Conservation (phyloP, 2,329 filamentous ascomycete species). For the Triangularia verruculosa region DNA sequence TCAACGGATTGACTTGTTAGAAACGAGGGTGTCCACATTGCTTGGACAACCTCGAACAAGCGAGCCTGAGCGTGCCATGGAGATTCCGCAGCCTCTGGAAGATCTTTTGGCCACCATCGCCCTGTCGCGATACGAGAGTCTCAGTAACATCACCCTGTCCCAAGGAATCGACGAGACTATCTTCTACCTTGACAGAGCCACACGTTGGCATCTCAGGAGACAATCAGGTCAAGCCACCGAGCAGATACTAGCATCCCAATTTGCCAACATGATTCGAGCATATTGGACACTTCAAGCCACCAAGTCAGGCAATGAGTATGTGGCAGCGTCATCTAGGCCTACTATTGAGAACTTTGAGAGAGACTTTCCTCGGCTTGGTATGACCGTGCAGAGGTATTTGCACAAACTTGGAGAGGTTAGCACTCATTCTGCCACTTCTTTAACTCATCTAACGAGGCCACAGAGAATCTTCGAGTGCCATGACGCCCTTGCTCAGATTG, state of each 20-base stretch:
- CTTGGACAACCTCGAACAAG: neutral
- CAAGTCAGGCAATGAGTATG: conserved; percentile 4
- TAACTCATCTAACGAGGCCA: neutral
- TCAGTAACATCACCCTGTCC: neutral
- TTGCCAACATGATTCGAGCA: conserved; percentile 8
- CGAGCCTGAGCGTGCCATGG: neutral
- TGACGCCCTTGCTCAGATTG: neutral
- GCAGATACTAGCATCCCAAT: neutral
- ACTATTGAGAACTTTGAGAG: conserved; percentile 6
- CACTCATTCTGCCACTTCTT: neutral
- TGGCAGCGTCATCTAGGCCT: neutral
- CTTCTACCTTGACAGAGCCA: conserved; percentile 17
- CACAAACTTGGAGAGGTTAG: conserved; percentile 13
- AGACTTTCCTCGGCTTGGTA: conserved; percentile 10
- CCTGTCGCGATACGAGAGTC: neutral
- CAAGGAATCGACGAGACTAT: conserved; percentile 12
- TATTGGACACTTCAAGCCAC: conserved; percentile 13
- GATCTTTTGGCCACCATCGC: neutral
- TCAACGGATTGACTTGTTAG: neutral
- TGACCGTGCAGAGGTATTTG: conserved; percentile 12
- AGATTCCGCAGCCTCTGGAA: neutral
- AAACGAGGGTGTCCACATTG: neutral
- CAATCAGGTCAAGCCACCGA: neutral
- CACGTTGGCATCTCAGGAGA: conserved; percentile 6
- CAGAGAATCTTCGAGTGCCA: neutral